Percentiles rank a stretch among this genome's conserved stretches.
Conservation (phyloP, 139 green algal species). For the Picochlorum sp. region DNA sequence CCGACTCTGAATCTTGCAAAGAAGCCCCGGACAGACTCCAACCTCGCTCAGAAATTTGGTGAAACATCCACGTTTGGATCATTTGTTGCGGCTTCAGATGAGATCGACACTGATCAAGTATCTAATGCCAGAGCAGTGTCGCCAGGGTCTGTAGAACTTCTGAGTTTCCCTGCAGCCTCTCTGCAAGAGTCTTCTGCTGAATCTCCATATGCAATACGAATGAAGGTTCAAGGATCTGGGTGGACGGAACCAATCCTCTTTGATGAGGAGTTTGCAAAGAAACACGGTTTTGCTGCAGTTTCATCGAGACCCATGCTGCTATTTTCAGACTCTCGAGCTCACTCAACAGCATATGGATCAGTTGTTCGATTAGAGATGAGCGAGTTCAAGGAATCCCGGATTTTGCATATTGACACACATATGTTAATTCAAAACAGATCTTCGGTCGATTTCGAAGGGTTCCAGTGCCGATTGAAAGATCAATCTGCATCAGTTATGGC, state of each 20-base stretch:
- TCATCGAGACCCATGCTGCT: conserved; percentile 33
- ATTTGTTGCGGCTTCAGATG: too few species aligned
- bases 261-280: conserved; percentile 12
- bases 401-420: conserved; percentile 57
- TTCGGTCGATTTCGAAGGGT: conserved; percentile 51
- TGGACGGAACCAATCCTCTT: conserved; percentile 40
- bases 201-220: conserved; percentile 26
- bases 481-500: not conserved
- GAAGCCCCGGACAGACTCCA: too few species aligned
- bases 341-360: conserved; percentile 45
- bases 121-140: too few species aligned
- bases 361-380: conserved; percentile 37
- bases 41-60: too few species aligned
- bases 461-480: conserved; percentile 34
- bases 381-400: conserved; percentile 12
- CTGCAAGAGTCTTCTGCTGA: not conserved
- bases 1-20: not conserved
- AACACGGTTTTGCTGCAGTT: conserved; percentile 10
- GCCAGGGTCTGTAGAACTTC: too few species aligned
- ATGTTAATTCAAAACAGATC: conserved; percentile 66
- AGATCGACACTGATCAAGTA: too few species aligned
- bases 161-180: too few species aligned
- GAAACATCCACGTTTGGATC: too few species aligned
- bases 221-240: conserved; percentile 30
- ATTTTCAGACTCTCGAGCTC: conserved; percentile 21